Evolutionary conservation across 208 protist species (phyloP).

Genomic region (Zelonia costaricensis): DNA sequence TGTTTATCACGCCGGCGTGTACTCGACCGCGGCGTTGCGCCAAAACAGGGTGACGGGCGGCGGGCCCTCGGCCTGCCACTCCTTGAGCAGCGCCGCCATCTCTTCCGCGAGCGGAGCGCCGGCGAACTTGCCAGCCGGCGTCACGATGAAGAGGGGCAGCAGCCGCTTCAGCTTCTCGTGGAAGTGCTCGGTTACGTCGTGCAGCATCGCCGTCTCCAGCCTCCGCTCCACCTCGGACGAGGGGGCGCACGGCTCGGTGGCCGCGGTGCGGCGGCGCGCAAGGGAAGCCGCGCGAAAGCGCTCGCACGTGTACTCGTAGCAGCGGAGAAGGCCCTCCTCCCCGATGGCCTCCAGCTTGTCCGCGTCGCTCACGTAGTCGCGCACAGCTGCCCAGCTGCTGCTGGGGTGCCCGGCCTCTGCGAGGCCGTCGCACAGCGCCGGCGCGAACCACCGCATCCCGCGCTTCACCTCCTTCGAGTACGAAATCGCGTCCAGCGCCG

Average conservation of each 20-base stretch:
- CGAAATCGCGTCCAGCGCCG: conserved; percentile 65
- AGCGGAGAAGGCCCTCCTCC: conserved; percentile 61
- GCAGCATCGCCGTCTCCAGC: conserved; percentile 39
- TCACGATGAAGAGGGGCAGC: conserved; percentile 63
- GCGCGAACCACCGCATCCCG: conserved; percentile 73
- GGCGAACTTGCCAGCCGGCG: conserved; percentile 56
- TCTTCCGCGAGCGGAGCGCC: conserved; percentile 38
- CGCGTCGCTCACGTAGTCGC: conserved; percentile 80
- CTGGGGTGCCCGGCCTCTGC: not conserved
- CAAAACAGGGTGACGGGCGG: conserved; percentile 58
- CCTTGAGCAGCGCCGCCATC: conserved; percentile 55
- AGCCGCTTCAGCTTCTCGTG: conserved; percentile 74
- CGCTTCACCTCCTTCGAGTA: conserved; percentile 78
- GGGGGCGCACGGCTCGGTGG: not conserved
- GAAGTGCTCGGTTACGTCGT: conserved; percentile 61
- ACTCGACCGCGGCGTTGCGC: conserved; percentile 28
- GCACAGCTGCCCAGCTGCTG: conserved; percentile 53
- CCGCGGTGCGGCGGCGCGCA: not conserved
- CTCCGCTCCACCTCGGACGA: not conserved
- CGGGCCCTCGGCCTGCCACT: conserved; percentile 54
- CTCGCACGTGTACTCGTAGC: conserved; percentile 65
- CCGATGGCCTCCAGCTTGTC: conserved; percentile 90
- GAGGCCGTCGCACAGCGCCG: conserved; percentile 22
- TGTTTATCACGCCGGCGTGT: not conserved
- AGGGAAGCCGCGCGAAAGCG: conserved; percentile 4